These are phyloP conservation scores for Nannizziopsis arthrosporioides DNA, from an alignment of 2,329 filamentous ascomycete species.

Conservation along the genomic window DNA sequence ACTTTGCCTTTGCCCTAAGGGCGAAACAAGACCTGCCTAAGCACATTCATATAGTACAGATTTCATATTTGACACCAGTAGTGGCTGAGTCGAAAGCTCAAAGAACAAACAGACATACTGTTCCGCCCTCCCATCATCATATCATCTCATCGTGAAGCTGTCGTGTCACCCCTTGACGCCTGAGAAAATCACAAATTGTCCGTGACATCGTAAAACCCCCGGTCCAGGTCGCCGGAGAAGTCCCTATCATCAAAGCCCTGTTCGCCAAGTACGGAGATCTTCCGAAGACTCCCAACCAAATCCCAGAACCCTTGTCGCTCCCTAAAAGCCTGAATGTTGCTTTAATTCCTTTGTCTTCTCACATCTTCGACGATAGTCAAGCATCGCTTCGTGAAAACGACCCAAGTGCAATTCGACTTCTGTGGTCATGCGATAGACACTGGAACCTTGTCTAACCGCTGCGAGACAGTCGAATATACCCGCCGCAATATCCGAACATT, in stretches of 20 bases:
- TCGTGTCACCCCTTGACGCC: background rate
- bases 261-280: slow-evolving; percentile 10
- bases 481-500: slow-evolving; percentile 22
- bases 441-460: slow-evolving; percentile 17
- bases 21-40: slow-evolving; percentile 1
- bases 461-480: slow-evolving; percentile 25
- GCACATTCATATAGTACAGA: slow-evolving; percentile 7
- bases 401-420: slow-evolving; percentile 20
- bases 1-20: slow-evolving; percentile 1
- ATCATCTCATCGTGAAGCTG: background rate
- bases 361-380: slow-evolving; percentile 20
- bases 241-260: slow-evolving; percentile 13
- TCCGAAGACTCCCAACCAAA: slow-evolving; percentile 1
- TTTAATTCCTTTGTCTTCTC: slow-evolving; percentile 1
- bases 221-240: slow-evolving; percentile 1
- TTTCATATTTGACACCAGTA: background rate
- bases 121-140: background rate
- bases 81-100: background rate
- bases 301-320: background rate
- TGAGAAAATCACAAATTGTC: background rate
- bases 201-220: slow-evolving; percentile 10
- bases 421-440: slow-evolving; percentile 17
- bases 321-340: slow-evolving; percentile 4
- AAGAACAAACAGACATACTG: background rate
- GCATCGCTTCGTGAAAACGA: slow-evolving; percentile 23